A percentile compares a stretch with the other conserved stretches of the same genome.
These are phyloP conservation scores for Kwoniella sp. DNA, from an alignment of 768 basidiomycete genomes.

Conservation along the genomic window DNA sequence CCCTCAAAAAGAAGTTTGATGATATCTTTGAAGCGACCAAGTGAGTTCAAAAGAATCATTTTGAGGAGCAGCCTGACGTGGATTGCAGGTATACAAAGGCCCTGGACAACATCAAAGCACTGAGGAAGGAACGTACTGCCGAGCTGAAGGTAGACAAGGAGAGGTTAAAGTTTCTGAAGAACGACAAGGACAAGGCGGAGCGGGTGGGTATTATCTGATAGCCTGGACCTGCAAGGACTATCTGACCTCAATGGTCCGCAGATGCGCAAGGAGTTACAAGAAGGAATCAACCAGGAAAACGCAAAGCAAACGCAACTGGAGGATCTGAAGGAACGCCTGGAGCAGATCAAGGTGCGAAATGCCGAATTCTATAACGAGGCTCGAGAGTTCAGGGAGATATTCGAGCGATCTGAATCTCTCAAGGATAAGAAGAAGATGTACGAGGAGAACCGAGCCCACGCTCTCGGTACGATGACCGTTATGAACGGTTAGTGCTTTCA, in stretches of 20 bases:
- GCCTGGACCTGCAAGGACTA: neutral
- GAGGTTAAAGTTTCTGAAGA: slow-evolving; percentile 67
- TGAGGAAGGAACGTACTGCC: slow-evolving; percentile 83
- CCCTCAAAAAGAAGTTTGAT: slow-evolving; percentile 97
- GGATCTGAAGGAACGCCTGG: slow-evolving; percentile 62
- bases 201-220: slow-evolving; percentile 56
- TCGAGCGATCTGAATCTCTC: slow-evolving; percentile 63
- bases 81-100: slow-evolving; percentile 84
- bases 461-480: slow-evolving; percentile 64
- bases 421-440: slow-evolving; percentile 62
- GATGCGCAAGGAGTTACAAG: slow-evolving; percentile 55
- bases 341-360: slow-evolving; percentile 57
- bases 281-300: slow-evolving; percentile 65
- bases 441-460: slow-evolving; percentile 61
- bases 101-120: slow-evolving; percentile 78
- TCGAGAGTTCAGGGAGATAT: slow-evolving; percentile 67
- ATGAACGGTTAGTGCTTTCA: slow-evolving; percentile 57
- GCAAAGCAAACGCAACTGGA: slow-evolving; percentile 72
- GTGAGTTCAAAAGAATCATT: slow-evolving; percentile 53
- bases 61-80: too few species aligned
- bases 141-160: slow-evolving; percentile 93
- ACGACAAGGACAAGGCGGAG: slow-evolving; percentile 81
- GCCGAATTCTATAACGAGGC: slow-evolving; percentile 69
- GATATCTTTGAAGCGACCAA: slow-evolving; percentile 98
- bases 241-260: neutral